phyloP scores from a whole-genome alignment of 2,329 filamentous ascomycete species.

The Teratosphaeria gauchensis region DNA sequence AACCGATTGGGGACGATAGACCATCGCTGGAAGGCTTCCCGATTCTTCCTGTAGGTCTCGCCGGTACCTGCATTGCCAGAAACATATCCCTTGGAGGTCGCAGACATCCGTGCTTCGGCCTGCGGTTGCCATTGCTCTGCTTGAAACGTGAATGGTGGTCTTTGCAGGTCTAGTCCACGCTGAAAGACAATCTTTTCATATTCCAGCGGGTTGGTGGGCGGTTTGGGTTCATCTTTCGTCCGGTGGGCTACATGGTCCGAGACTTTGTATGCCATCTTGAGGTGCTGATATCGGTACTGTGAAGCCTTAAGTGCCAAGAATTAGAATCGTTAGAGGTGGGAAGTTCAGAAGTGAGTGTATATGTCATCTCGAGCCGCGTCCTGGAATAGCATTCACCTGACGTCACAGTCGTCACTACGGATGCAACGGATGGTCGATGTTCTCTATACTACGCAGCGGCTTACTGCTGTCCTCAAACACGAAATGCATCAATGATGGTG shows the following conservation, averaged over 20 bases:
- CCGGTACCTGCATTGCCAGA: slow-evolving; percentile 25
- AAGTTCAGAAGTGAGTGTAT: neutral
- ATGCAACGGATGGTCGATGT: neutral
- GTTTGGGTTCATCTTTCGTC: neutral
- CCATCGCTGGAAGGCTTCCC: neutral
- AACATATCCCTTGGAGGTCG: slow-evolving; percentile 26
- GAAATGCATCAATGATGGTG: neutral
- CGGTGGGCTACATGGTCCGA: neutral
- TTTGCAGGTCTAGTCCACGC: slow-evolving; percentile 24
- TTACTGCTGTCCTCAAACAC: neutral
- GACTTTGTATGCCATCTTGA: neutral
- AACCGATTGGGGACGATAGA: neutral
- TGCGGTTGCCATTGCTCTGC: slow-evolving; percentile 19
- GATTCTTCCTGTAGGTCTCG: slow-evolving; percentile 21
- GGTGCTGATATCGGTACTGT: neutral
- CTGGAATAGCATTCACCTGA: neutral
- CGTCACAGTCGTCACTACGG: neutral
- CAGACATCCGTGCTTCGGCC: slow-evolving; percentile 21
- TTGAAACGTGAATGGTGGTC: slow-evolving; percentile 26
- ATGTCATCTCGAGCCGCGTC: neutral
- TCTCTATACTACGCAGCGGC: neutral
- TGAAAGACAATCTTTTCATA: slow-evolving; percentile 26
- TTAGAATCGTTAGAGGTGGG: neutral
- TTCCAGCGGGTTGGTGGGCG: slow-evolving; percentile 6
- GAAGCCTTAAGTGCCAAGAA: neutral